A percentile compares a stretch with the other conserved stretches of the same genome.
Conservation (phyloP, 495 filamentous ascomycete species). For the Podospora tetraspora region DNA sequence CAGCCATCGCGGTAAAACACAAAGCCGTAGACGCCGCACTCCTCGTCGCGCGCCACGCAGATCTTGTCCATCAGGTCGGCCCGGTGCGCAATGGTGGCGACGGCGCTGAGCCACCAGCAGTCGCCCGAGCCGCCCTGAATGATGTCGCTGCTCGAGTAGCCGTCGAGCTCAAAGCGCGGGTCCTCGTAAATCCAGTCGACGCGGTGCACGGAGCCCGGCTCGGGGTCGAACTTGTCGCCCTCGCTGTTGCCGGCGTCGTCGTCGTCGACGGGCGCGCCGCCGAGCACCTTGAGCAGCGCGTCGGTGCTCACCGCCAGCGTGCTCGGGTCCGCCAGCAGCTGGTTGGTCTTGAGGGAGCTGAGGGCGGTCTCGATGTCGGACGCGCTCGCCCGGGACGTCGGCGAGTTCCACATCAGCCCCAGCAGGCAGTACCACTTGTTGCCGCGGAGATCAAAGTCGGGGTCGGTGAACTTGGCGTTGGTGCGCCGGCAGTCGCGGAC, state of each 20-base stretch:
- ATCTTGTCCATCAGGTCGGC: conserved; percentile 58
- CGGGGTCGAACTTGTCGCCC: conserved; percentile 42
- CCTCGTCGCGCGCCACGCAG: conserved; percentile 62
- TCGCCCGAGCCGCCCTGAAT: conserved; percentile 50
- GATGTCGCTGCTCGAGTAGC: conserved; percentile 52
- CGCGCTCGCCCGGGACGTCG: conserved; percentile 1
- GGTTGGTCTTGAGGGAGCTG: conserved; percentile 22
- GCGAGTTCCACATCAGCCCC: conserved; percentile 12
- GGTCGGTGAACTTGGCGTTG: conserved; percentile 71
- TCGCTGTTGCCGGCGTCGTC: conserved; percentile 21
- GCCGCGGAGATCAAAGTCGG: conserved; percentile 65
- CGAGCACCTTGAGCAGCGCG: conserved; percentile 20
- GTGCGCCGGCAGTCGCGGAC: conserved; percentile 60
- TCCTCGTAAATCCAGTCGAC: conserved; percentile 61
- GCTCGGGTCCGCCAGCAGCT: conserved; percentile 30
- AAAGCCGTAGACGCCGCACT: conserved; percentile 71
- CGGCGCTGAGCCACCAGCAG: conserved; percentile 70
- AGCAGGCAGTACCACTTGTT: conserved; percentile 32
- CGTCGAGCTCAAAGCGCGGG: conserved; percentile 64
- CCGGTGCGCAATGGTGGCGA: conserved; percentile 64
- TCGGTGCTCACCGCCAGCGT: conserved; percentile 54
- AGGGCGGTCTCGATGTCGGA: conserved; percentile 7
- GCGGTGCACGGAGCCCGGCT: conserved; percentile 33
- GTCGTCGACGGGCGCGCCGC: conserved; percentile 36
- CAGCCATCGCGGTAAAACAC: conserved; percentile 74